Conservation (phyloP, 2,329 filamentous ascomycete species). For the Ploettnerulaceae sp. region DNA sequence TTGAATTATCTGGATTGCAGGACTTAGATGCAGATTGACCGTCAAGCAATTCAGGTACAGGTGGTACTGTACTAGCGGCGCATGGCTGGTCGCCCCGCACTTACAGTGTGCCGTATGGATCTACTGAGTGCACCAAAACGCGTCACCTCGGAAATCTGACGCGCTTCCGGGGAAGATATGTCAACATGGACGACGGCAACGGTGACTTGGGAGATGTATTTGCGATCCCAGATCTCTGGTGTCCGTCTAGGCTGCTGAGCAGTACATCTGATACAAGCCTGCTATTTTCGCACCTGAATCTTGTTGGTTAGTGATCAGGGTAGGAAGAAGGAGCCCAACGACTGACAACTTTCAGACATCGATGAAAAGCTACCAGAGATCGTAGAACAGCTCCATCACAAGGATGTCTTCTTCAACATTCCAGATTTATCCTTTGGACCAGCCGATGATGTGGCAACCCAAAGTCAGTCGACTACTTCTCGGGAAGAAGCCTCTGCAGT, state of each 20-base stretch:
- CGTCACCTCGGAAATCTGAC: constrained; percentile 11
- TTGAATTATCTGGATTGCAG: too few relatives aligned
- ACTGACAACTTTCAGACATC: constrained; percentile 27
- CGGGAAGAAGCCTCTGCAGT: constrained; percentile 5
- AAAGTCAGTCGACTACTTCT: constrained; percentile 7
- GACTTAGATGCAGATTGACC: too few relatives aligned
- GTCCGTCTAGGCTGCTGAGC: constrained; percentile 45
- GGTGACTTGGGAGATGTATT: constrained; percentile 49
- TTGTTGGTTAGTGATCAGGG: constrained; percentile 25
- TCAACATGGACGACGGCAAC: constrained; percentile 36
- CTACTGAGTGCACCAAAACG: constrained; percentile 9
- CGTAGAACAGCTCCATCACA: constrained; percentile 10
- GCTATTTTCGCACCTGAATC: constrained; percentile 31
- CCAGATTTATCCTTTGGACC: constrained; percentile 26
- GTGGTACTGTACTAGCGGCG: constrained; percentile 5
- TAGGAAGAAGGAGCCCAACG: background rate
- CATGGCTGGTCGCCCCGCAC: constrained; percentile 4
- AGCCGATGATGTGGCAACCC: constrained; percentile 12
- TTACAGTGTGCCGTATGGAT: too few relatives aligned
- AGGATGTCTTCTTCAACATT: constrained; percentile 30
- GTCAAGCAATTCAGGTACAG: background rate
- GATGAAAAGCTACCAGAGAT: constrained; percentile 25
- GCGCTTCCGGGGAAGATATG: constrained; percentile 17
- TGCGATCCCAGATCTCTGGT: constrained; percentile 57
- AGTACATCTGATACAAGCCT: constrained; percentile 27